These are phyloP conservation scores for Furcasterigmium sp. DNA, from an alignment of 2,329 filamentous ascomycete genomes.

Conservation along the genomic window DNA sequence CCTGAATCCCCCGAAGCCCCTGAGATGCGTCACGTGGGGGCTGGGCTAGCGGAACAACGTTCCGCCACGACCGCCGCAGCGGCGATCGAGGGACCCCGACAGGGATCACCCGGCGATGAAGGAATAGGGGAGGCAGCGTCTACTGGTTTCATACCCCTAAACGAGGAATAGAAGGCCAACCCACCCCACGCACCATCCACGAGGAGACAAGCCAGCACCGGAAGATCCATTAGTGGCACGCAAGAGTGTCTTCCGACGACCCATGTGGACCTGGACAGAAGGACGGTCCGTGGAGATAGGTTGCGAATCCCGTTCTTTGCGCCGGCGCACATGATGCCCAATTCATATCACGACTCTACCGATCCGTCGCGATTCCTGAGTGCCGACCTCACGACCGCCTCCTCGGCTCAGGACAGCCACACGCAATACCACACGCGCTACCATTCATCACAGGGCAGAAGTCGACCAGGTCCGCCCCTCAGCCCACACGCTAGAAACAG, in stretches of 20 bases:
- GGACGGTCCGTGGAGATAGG: neutral
- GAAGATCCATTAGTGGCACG: conserved; percentile 1
- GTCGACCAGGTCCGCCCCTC: neutral
- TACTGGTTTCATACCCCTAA: conserved; percentile 1
- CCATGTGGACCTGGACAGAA: neutral
- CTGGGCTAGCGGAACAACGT: too few relatives aligned
- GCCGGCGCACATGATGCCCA: conserved; percentile 1
- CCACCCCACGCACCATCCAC: neutral
- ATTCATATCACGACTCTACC: neutral
- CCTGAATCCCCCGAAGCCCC: too few relatives aligned
- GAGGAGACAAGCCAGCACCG: too few relatives aligned
- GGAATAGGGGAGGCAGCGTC: neutral
- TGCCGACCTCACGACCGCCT: neutral
- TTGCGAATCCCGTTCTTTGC: neutral
- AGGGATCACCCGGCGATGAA: neutral
- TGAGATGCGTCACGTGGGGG: too few relatives aligned
- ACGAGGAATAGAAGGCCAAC: neutral
- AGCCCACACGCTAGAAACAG: neutral
- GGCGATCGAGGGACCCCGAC: too few relatives aligned
- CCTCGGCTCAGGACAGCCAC: neutral
- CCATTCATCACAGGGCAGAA: neutral
- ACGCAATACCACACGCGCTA: neutral
- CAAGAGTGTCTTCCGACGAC: neutral
- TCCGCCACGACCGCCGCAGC: too few relatives aligned
- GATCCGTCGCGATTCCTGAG: conserved; percentile 1